Conservation (phyloP, 306 rosid genomes). For the Glycyrrhiza uralensis region DNA sequence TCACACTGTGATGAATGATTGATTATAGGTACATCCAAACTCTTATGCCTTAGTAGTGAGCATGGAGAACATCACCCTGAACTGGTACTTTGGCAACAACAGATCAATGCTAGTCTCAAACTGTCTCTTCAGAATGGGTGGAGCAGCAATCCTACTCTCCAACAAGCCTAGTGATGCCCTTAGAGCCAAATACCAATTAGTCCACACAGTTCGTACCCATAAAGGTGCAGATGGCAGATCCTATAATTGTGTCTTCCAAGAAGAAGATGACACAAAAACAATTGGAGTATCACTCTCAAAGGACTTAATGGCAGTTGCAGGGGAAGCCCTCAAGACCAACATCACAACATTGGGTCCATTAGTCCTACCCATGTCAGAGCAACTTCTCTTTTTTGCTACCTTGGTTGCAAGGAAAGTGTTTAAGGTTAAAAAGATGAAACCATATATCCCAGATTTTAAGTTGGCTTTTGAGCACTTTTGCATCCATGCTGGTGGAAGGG, state of each 20-base stretch:
- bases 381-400: slow-evolving; percentile 59
- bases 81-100: slow-evolving; percentile 89
- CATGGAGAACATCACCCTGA: slow-evolving; percentile 89
- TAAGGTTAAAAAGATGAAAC: slow-evolving; percentile 67
- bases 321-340: slow-evolving; percentile 82
- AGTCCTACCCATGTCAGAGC: slow-evolving; percentile 91
- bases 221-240: slow-evolving; percentile 72
- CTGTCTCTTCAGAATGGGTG: slow-evolving; percentile 86
- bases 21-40: slow-evolving; percentile 70
- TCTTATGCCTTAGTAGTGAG: slow-evolving; percentile 81
- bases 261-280: slow-evolving; percentile 59
- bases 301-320: slow-evolving; percentile 81
- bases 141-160: slow-evolving; percentile 82
- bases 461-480: slow-evolving; percentile 88
- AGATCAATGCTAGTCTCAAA: slow-evolving; percentile 80
- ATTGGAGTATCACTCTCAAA: slow-evolving; percentile 73
- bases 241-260: slow-evolving; percentile 62
- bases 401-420: slow-evolving; percentile 57
- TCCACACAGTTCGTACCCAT: slow-evolving; percentile 80
- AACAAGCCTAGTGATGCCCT: slow-evolving; percentile 46
- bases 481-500: slow-evolving; percentile 85
- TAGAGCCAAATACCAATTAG: slow-evolving; percentile 69
- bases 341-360: slow-evolving; percentile 82
- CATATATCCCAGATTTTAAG: slow-evolving; percentile 83
- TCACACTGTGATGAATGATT: neutral